phyloP scores from a whole-genome alignment of 176 grass and related monocot species.

The Triticum timopheevii region DNA sequence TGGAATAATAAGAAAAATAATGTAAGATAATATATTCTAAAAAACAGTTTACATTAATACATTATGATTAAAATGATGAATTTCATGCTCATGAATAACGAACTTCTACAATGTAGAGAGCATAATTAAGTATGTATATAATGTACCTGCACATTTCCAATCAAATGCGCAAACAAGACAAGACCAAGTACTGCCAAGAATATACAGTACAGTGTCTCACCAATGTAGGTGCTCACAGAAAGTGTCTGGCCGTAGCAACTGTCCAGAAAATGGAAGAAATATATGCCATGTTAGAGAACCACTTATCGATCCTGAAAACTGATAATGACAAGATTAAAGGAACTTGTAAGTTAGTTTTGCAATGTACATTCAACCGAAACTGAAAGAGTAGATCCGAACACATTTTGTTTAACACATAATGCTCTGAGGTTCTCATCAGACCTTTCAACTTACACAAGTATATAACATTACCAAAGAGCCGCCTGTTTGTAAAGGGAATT shows the following conservation, averaged over 20 bases:
- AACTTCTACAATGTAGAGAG: not conserved
- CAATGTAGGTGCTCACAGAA: conserved; percentile 84
- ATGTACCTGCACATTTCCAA: conserved; percentile 97
- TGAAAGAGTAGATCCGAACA: not conserved
- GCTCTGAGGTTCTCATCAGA: not conserved
- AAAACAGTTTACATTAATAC: not conserved
- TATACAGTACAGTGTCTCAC: conserved; percentile 93
- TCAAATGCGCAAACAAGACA: conserved; percentile 94
- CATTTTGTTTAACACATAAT: not conserved
- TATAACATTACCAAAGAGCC: not conserved
- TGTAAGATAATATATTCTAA: not conserved
- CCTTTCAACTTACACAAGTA: conserved; percentile 6
- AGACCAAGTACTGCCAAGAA: conserved; percentile 87
- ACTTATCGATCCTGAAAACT: conserved; percentile 6
- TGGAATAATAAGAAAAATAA: conserved; percentile 23
- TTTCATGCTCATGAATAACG: not conserved
- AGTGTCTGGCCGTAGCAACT: conserved; percentile 96
- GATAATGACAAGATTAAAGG: not conserved
- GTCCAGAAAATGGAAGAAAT: conserved; percentile 23
- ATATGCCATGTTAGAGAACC: conserved; percentile 9
- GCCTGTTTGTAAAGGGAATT: conserved; percentile 8
- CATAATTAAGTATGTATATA: conserved; percentile 19
- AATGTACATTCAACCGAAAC: not conserved
- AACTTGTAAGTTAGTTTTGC: conserved; percentile 4
- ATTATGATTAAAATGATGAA: not conserved